Evolutionary conservation across 169 alveolate species (phyloP).

Genomic region (Amoebophrya sp.): DNA sequence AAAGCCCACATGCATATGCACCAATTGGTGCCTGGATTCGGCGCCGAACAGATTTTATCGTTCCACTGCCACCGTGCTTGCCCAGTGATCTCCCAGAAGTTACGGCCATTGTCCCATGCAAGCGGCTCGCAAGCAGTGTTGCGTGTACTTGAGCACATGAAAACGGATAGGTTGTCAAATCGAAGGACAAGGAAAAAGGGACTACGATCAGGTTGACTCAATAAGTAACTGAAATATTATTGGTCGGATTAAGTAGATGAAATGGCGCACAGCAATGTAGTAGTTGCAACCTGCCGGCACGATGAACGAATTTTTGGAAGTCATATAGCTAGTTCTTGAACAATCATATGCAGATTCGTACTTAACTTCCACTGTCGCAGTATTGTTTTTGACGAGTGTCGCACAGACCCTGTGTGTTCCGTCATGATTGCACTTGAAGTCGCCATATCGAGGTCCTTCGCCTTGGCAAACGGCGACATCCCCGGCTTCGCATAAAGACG

Average conservation of each 20-base stretch:
- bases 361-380: too few relatives aligned
- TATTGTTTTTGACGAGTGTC: background rate
- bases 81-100: background rate
- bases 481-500: background rate
- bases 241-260: too few relatives aligned
- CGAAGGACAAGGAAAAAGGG: too few relatives aligned
- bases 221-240: too few relatives aligned
- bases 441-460: constrained; percentile 2
- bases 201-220: too few relatives aligned
- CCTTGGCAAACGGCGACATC: background rate
- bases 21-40: constrained; percentile 12
- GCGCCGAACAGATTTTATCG: background rate
- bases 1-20: constrained; percentile 22
- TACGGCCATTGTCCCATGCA: background rate
- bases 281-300: too few relatives aligned
- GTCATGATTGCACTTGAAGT: constrained; percentile 23
- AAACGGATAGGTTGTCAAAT: too few relatives aligned
- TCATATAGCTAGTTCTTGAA: too few relatives aligned
- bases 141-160: too few relatives aligned
- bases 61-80: background rate
- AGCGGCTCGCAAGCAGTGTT: background rate
- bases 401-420: constrained; percentile 5
- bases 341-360: too few relatives aligned
- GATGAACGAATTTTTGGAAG: too few relatives aligned
- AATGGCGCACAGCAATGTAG: too few relatives aligned